Base-by-base conservation (phyloP, 139 green algal genomes). In the Coccomyxa sp. region DNA sequence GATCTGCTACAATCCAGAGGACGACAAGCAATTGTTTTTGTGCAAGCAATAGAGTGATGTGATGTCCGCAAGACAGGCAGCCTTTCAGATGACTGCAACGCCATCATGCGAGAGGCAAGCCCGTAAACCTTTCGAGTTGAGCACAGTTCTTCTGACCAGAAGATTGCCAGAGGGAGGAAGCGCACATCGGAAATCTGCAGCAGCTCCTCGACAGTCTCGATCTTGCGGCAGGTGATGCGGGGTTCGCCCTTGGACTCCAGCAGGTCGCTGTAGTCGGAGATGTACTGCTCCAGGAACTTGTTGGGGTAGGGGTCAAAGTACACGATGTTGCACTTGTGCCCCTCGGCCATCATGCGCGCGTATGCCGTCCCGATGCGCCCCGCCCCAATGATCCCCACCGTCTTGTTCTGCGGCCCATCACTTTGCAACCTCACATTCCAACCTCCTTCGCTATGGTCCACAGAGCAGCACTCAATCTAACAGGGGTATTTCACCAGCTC, bases 291-390 rank as follows among this genome's bases (percentile, higher is more conserved):
- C 79, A 95, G 87, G 58, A 86, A 86, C 58, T 86, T 93, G 92
- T 97, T 97, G 74, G 91, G 96, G 91, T 98, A 98, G 32, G 94
- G 93, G 87, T 99, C 96, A 82, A 93, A 98, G 89, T 99, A 99
- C 13, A 99, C 88, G 16, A 99, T 82, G 91, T 99, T 92, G 93
- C 98, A 98, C 88, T 99, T 99, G 95, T 99, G 97, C 0, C 96
- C 96, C 87, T 99, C 96, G 45, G 96, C 94, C 94, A 99, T 98
- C 96, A 99, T 99, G 84, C 94, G 91, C 3, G 96, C 97, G 82
- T 99, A 99, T 27, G 83, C 83, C 25, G 79, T 21, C 0, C 83
- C 83, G 23, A 86, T 86, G 78, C 83, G 78, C 0, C 96, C 96
- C 0, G 96, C 96, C 16, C 96, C 96, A 57, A 99, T 92, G 85